These are phyloP conservation scores for Penicillium turbatum DNA, from an alignment of 495 filamentous ascomycete genomes.

Conservation along the genomic window DNA sequence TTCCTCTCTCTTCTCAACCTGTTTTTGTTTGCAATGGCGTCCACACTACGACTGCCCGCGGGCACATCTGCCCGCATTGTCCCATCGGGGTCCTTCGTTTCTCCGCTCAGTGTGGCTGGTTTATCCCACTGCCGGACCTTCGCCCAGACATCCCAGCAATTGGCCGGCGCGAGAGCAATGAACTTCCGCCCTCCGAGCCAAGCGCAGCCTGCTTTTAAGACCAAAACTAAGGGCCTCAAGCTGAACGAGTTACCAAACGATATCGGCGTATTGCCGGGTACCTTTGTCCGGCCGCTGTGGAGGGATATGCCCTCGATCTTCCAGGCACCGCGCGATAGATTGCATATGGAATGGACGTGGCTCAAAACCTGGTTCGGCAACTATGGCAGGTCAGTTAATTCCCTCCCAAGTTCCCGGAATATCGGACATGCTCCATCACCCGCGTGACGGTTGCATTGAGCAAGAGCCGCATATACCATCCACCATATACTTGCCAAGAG, in stretches of 20 bases:
- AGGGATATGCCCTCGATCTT: slow-evolving; percentile 54
- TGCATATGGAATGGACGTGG: slow-evolving; percentile 46
- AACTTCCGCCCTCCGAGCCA: slow-evolving; percentile 22
- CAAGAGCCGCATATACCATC: not conserved
- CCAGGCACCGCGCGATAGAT: slow-evolving; percentile 36
- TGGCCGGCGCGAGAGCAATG: slow-evolving; percentile 19
- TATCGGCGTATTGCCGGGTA: slow-evolving; percentile 52
- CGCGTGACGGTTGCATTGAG: not conserved
- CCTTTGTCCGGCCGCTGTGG: slow-evolving; percentile 57
- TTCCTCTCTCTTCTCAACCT: slow-evolving; percentile 1
- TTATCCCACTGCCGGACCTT: slow-evolving; percentile 37
- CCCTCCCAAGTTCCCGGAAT: not conserved
- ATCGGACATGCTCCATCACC: not conserved
- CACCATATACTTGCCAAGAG: not conserved
- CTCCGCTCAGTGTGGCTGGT: slow-evolving; percentile 12
- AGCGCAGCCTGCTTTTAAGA: slow-evolving; percentile 41
- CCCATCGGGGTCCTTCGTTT: slow-evolving; percentile 10
- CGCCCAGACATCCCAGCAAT: slow-evolving; percentile 30
- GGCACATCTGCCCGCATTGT: slow-evolving; percentile 18
- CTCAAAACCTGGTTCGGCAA: slow-evolving; percentile 39
- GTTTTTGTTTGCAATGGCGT: slow-evolving; percentile 32
- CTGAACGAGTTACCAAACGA: slow-evolving; percentile 41
- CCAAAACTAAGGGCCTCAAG: slow-evolving; percentile 25
- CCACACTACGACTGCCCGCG: slow-evolving; percentile 29
- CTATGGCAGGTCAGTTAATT: slow-evolving; percentile 38